Conservation (phyloP, 2,329 filamentous ascomycete genomes). For the Arthrinium phaeospermum region DNA sequence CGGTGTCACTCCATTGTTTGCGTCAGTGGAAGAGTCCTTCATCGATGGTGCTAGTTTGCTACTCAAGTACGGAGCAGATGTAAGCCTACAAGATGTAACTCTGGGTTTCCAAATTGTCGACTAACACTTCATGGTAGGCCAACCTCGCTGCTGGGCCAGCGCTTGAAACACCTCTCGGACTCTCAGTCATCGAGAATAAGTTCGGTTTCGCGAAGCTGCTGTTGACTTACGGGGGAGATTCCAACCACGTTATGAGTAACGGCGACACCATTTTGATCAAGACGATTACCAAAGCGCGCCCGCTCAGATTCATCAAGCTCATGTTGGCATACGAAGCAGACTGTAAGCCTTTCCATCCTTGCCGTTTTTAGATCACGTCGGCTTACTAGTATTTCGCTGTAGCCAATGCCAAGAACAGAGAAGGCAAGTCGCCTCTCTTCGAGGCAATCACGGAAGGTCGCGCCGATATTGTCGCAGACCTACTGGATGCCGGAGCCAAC, state of each 20-base stretch:
- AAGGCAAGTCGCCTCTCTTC: slow-evolving; percentile 69
- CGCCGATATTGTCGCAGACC: slow-evolving; percentile 58
- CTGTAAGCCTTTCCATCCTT: not conserved
- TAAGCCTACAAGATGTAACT: not conserved
- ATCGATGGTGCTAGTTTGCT: slow-evolving; percentile 63
- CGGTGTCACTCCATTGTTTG: slow-evolving; percentile 57
- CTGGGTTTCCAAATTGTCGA: not conserved
- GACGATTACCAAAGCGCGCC: slow-evolving; percentile 64
- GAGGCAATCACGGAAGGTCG: slow-evolving; percentile 63
- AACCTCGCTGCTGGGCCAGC: slow-evolving; percentile 57
- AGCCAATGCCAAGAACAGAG: slow-evolving; percentile 62
- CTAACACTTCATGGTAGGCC: slow-evolving; percentile 44
- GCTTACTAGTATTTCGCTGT: not conserved
- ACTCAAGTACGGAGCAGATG: slow-evolving; percentile 64
- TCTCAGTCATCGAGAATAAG: slow-evolving; percentile 57
- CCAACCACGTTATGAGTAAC: slow-evolving; percentile 57
- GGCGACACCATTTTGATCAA: slow-evolving; percentile 67
- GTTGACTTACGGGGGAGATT: slow-evolving; percentile 65
- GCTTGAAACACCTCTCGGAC: slow-evolving; percentile 59
- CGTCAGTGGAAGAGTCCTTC: slow-evolving; percentile 57
- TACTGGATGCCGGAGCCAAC: slow-evolving; percentile 56
- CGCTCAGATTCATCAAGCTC: slow-evolving; percentile 60
- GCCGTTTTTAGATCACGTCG: not conserved
- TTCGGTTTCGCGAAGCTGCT: slow-evolving; percentile 63
- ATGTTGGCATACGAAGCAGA: slow-evolving; percentile 66